phyloP scores from a whole-genome alignment of 306 rosid genomes.

The Rubus parviflorus region DNA sequence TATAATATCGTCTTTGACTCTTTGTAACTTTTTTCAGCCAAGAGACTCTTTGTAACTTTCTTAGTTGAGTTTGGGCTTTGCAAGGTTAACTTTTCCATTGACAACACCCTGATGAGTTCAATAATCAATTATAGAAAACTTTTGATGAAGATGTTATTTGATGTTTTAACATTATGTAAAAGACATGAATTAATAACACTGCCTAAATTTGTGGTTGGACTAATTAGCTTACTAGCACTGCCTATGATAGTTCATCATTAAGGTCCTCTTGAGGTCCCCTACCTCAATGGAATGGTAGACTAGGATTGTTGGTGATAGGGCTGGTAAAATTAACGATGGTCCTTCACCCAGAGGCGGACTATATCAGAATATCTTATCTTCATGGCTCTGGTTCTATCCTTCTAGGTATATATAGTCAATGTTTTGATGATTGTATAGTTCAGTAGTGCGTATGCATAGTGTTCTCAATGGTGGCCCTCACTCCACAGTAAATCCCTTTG shows the following conservation, averaged over 20 bases:
- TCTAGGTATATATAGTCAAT: conserved; percentile 18
- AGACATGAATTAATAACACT: background rate
- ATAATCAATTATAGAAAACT: background rate
- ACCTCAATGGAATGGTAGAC: background rate
- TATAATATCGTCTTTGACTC: background rate
- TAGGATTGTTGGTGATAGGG: background rate
- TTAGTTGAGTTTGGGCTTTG: background rate
- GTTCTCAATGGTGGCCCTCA: conserved; percentile 20
- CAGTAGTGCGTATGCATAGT: conserved; percentile 7
- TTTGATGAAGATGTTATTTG: background rate
- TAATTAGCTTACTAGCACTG: background rate
- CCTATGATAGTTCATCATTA: background rate
- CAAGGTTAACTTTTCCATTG: background rate
- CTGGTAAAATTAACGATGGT: background rate
- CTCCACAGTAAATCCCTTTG: conserved; percentile 6
- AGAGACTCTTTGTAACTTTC: background rate
- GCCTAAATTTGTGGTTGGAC: background rate
- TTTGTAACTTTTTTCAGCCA: background rate
- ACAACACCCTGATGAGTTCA: background rate
- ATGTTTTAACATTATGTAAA: background rate
- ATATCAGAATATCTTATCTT: conserved; percentile 11
- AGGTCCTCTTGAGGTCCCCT: background rate
- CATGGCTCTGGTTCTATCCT: conserved; percentile 17
- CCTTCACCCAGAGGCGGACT: conserved; percentile 2
- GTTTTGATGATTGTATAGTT: conserved; percentile 28